Base-by-base conservation (phyloP, 2,329 filamentous ascomycete species). In the Ambrosiella xylebori region DNA sequence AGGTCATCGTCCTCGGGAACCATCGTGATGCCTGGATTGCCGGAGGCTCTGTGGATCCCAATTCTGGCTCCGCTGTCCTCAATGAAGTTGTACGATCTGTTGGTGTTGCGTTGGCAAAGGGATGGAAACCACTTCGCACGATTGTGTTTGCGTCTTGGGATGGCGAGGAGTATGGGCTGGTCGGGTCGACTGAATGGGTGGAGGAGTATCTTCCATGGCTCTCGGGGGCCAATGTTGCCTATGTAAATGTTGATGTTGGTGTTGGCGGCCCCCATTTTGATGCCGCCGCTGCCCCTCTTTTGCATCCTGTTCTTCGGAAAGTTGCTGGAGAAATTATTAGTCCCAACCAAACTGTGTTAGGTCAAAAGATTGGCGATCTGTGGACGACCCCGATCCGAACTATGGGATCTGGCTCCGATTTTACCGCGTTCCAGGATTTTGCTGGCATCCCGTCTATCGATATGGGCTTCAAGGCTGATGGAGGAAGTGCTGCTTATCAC, bases 121-220 rank as follows among this genome's bases (percentile, higher is more conserved):
- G 73, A 13, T 75, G 73, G 73, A 73, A 72, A 64, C 73, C 93
- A 0, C 76, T 89, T 17, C 84, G 91, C 19, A 97, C 91, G 0
- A 88, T 97, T 59, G 87, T 96, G 45, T 91, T 96, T 66, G 89
- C 86, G 19, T 84, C 80, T 67, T 88, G 84, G 85, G 85, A 88
- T 62, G 84, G 83, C 38, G 85, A 88, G 70, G 89, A 95, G 69
- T 95, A 95, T 63, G 88, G 86, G 0, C 76, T 95, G 4, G 70
- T 95, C 12, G 90, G 90, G 3, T 88, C 84, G 57, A 95, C 90
- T 0, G 90, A 95, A 66, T 95, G 89, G 88, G 88, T 95, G 0
- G 89, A 95, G 66, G 88, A 95, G 63, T 88, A 87, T 64, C 70
- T 94, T 0, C 84, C 86, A 0, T 95, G 88, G 88, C 77, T 95